Conservation (phyloP, 1,284 basidiomycete genomes). For the Leccinum cinnamomeum region DNA sequence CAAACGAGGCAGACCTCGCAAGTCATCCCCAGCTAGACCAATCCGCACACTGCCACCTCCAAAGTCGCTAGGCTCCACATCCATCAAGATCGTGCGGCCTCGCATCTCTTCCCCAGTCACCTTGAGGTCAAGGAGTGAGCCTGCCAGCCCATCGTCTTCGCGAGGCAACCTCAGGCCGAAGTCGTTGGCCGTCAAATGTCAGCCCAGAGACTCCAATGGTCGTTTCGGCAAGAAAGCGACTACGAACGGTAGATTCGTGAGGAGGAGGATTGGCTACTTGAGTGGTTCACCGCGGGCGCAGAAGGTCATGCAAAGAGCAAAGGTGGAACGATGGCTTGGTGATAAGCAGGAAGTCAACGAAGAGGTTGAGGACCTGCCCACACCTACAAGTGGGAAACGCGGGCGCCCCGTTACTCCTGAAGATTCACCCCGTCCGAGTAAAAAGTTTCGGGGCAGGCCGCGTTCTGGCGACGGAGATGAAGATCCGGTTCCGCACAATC, state of each 20-base stretch:
- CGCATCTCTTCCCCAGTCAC: slow-evolving; percentile 23
- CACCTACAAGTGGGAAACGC: slow-evolving; percentile 28
- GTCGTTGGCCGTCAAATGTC: slow-evolving; percentile 47
- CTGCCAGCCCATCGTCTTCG: slow-evolving; percentile 29
- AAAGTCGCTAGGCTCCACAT: slow-evolving; percentile 14
- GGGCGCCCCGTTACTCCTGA: slow-evolving; percentile 22
- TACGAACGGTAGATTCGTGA: slow-evolving; percentile 50
- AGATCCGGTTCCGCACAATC: slow-evolving; percentile 30
- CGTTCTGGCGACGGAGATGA: slow-evolving; percentile 31
- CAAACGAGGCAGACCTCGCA: slow-evolving; percentile 38
- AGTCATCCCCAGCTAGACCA: slow-evolving; percentile 26
- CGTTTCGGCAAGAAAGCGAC: slow-evolving; percentile 51
- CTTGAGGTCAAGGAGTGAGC: slow-evolving; percentile 27
- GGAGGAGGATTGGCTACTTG: slow-evolving; percentile 37
- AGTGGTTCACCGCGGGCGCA: slow-evolving; percentile 39
- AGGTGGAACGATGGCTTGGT: slow-evolving; percentile 38
- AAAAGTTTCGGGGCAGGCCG: slow-evolving; percentile 26
- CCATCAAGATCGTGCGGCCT: slow-evolving; percentile 16
- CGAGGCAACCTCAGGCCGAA: slow-evolving; percentile 40
- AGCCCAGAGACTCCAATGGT: slow-evolving; percentile 50
- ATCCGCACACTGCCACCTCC: slow-evolving; percentile 14
- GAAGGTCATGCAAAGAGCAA: slow-evolving; percentile 42
- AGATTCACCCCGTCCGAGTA: slow-evolving; percentile 27
- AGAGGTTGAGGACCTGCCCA: slow-evolving; percentile 18
- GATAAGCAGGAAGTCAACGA: slow-evolving; percentile 30